Percentiles rank a stretch among this genome's conserved stretches.
Evolutionary conservation across 148 eudicot genomes (phyloP).

Genomic region (Vaccinium darrowii): DNA sequence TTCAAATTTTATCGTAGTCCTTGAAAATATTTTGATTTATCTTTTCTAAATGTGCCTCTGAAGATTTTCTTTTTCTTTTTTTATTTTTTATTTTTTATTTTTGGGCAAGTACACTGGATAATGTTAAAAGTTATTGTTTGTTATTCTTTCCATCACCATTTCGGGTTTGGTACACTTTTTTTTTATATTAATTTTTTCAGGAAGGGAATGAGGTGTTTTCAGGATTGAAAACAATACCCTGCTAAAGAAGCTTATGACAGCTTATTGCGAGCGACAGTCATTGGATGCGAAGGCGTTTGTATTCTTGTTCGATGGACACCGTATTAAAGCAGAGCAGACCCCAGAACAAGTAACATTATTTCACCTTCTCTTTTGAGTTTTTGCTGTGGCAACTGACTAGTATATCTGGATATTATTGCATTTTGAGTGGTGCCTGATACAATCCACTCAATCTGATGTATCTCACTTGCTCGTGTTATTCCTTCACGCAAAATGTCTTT

Average conservation of each 20-base stretch:
- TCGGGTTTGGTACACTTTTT: neutral
- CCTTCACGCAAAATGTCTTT: neutral
- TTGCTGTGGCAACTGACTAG: too few relatives aligned
- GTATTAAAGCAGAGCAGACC: slow-evolving; percentile 2
- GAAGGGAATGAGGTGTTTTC: slow-evolving; percentile 8
- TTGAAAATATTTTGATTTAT: too few relatives aligned
- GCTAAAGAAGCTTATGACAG: slow-evolving; percentile 7
- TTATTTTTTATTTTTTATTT: too few relatives aligned
- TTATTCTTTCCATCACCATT: neutral
- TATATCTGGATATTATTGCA: neutral
- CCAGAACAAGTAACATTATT: neutral
- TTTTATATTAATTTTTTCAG: neutral
- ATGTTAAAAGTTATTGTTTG: neutral
- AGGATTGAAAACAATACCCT: neutral
- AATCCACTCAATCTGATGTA: neutral
- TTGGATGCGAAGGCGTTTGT: neutral
- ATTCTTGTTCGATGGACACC: neutral
- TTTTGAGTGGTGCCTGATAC: too few relatives aligned
- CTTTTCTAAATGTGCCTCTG: too few relatives aligned
- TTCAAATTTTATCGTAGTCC: neutral
- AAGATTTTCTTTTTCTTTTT: too few relatives aligned
- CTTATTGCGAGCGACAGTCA: neutral
- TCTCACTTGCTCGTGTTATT: neutral
- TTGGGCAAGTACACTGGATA: neutral
- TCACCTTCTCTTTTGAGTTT: neutral